These are phyloP conservation scores for Cladophialophora psammophila DNA, from an alignment of 2,329 filamentous ascomycete species.

Conservation along the genomic window DNA sequence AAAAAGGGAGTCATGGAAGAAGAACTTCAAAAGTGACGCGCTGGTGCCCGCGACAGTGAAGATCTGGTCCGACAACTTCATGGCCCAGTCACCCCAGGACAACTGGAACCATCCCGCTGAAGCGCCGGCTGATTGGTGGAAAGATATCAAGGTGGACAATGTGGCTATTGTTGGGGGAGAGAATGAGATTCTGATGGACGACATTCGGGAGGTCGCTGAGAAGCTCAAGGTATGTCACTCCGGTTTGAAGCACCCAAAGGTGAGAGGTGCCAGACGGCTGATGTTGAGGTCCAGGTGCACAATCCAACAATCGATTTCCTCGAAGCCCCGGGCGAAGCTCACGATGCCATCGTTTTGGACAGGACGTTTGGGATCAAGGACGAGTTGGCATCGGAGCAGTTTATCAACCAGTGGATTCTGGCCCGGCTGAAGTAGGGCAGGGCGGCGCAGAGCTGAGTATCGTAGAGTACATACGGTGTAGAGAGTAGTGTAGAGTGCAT, in stretches of 20 bases:
- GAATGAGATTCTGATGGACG: constrained; percentile 33
- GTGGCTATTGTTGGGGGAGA: constrained; percentile 28
- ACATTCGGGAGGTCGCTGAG: constrained; percentile 26
- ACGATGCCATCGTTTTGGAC: constrained; percentile 28
- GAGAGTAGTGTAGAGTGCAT: too few species aligned
- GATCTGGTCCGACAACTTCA: constrained; percentile 30
- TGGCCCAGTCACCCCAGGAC: constrained; percentile 27
- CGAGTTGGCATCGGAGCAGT: constrained; percentile 23
- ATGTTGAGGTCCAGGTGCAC: constrained; percentile 8
- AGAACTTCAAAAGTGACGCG: constrained; percentile 25
- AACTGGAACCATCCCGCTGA: constrained; percentile 29
- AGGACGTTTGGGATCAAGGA: constrained; percentile 19
- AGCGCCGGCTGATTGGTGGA: constrained; percentile 34
- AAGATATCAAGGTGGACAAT: constrained; percentile 31
- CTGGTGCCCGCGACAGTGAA: constrained; percentile 11
- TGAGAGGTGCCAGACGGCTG: background rate
- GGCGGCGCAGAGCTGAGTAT: background rate
- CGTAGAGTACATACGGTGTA: too few species aligned
- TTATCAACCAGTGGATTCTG: constrained; percentile 27
- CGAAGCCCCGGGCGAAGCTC: constrained; percentile 24
- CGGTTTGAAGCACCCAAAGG: background rate
- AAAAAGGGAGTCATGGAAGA: constrained; percentile 19
- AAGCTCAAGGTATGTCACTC: constrained; percentile 23
- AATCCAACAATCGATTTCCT: constrained; percentile 26
- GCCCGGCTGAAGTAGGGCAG: constrained; percentile 19